phyloP scores from a whole-genome alignment of 2,329 filamentous ascomycete genomes.

The Aspergillus sp. region DNA sequence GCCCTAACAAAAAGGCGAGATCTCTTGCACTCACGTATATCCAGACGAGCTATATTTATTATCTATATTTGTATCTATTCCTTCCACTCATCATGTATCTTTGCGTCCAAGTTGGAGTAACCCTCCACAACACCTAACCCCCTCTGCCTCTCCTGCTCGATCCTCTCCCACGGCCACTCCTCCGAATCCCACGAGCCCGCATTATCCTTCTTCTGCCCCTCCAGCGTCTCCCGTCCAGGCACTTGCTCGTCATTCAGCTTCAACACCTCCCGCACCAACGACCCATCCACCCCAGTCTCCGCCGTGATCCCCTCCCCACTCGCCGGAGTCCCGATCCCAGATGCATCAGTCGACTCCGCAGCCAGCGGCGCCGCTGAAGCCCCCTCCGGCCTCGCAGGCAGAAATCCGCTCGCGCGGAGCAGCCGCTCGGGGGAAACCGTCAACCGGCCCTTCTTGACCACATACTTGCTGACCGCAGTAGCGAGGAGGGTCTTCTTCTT shows the following conservation, averaged over 20 bases:
- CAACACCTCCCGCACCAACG: slow-evolving; percentile 28
- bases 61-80: too few relatives aligned
- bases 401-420: slow-evolving; percentile 59
- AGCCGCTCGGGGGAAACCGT: slow-evolving; percentile 76
- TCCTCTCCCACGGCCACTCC: slow-evolving; percentile 52
- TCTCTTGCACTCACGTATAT: too few relatives aligned
- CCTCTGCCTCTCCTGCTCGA: slow-evolving; percentile 48
- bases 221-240: slow-evolving; percentile 17
- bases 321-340: slow-evolving; percentile 23
- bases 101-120: slow-evolving; percentile 45
- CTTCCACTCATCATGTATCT: slow-evolving; percentile 41
- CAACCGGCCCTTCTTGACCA: slow-evolving; percentile 70
- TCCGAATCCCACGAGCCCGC: slow-evolving; percentile 24
- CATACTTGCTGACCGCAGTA: slow-evolving; percentile 67
- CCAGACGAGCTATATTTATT: too few relatives aligned
- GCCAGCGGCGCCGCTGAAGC: slow-evolving; percentile 10
- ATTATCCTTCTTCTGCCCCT: slow-evolving; percentile 23
- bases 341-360: slow-evolving; percentile 15
- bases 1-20: too few relatives aligned
- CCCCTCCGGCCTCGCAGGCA: slow-evolving; percentile 64
- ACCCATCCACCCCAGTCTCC: slow-evolving; percentile 24
- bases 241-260: slow-evolving; percentile 23
- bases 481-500: slow-evolving; percentile 57
- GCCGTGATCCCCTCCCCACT: slow-evolving; percentile 25
- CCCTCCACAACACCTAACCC: slow-evolving; percentile 48